Base-by-base conservation (phyloP, 2,329 filamentous ascomycete genomes). In the Diaporthe sp. region DNA sequence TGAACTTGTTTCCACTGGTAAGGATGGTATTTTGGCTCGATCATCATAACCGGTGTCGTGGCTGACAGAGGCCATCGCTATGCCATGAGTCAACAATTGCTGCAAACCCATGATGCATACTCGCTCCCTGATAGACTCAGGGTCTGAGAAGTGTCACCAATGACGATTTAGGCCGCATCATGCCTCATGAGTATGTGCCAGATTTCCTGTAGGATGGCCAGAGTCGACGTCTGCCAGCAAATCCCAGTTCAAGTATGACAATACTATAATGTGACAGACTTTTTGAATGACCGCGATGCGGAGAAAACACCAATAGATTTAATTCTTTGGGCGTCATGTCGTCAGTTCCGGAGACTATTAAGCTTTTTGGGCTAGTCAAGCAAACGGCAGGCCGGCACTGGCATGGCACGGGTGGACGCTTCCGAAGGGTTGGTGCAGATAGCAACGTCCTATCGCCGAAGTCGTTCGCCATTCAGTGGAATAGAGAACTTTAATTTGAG, bases 311-410 rank as follows among this genome's bases (percentile, higher is more conserved):
- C 40, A 10, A 15, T 19, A 9, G 40, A 33, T 15, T 47, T n/a
- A 22, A 19, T 0, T 45, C 7, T n/a, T 45, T 5, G n/a, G 8
- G 15, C 35, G 25, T 22, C 40, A 8, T 12, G 9, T n/a, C 28
- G 33, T 47, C 2, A 10, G 17, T 47, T 7, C 19, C 10, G 9
- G 9, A 19, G 38, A 30, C 40, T 12, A 8, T 64, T 64, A 64
- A 47, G 10, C 60, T 64, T 64, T 64, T 2, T 7, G 42, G 60
- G 33, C 40, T 64, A 64, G 60, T 64, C 60, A 64, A 47, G 28
- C 40, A n/a, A 30, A 19, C 38, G 58, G 58, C 25, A 64, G 17
- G 28, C 25, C 60, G 40, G 60, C 40, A 61, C 7, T 40, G 40
- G 60, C 40, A 61, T 9, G n/a, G 13, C 40, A 8, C 13, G 4